Evolutionary conservation across 2,329 filamentous ascomycete species (phyloP).

Genomic region (Boeremia exigua): DNA sequence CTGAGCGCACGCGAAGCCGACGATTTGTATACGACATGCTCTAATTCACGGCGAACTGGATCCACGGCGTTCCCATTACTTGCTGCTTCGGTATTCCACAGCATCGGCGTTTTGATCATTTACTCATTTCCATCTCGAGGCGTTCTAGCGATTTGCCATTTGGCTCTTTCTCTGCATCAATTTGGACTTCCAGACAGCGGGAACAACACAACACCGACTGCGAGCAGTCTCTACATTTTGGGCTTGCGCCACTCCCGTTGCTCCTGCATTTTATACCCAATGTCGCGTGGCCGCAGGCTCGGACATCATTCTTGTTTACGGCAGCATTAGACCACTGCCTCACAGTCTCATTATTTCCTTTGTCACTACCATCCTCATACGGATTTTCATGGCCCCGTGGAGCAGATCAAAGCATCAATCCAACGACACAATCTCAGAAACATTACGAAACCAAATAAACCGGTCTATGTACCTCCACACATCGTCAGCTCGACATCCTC

Average conservation of each 20-base stretch:
- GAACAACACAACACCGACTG: constrained; percentile 26
- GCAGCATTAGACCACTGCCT: constrained; percentile 37
- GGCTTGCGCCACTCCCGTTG: constrained; percentile 30
- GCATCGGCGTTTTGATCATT: constrained; percentile 43
- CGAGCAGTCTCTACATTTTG: constrained; percentile 25
- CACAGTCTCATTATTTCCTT: constrained; percentile 44
- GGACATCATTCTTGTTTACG: constrained; percentile 27
- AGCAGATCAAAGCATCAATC: constrained; percentile 32
- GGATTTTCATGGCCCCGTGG: constrained; percentile 39
- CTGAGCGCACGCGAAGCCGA: constrained; percentile 33
- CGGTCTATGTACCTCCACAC: constrained; percentile 39
- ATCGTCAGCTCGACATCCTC: constrained; percentile 30
- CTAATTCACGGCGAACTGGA: constrained; percentile 44
- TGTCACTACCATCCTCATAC: constrained; percentile 44
- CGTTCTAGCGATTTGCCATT: constrained; percentile 46
- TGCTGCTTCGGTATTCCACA: constrained; percentile 40
- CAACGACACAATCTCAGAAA: constrained; percentile 37
- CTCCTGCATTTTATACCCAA: constrained; percentile 43
- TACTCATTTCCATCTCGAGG: constrained; percentile 36
- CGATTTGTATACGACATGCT: constrained; percentile 42
- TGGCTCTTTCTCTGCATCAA: constrained; percentile 33
- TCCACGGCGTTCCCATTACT: constrained; percentile 46
- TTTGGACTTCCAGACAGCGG: constrained; percentile 31
- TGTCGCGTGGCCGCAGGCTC: constrained; percentile 21
- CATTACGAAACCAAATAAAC: constrained; percentile 42